Conservation (phyloP, 2,329 filamentous ascomycete species). For the Lachnellula arida region DNA sequence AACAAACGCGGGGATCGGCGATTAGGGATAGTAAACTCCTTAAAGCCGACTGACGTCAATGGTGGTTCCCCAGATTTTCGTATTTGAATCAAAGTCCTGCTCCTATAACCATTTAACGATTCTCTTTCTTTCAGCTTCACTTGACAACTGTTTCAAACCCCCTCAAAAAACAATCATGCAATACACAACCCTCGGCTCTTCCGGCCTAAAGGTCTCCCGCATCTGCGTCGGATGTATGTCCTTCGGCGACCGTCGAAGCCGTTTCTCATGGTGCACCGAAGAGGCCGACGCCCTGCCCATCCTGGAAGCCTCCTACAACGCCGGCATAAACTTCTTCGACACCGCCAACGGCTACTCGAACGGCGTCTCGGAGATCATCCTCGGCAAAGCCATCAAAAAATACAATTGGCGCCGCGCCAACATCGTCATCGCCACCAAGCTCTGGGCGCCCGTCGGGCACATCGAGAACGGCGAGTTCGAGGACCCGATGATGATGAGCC, state of each 20-base stretch:
- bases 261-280: constrained; percentile 7
- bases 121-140: too few species aligned
- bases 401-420: constrained; percentile 61
- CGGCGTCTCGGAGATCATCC: constrained; percentile 37
- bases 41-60: too few species aligned
- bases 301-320: constrained; percentile 45
- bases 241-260: constrained; percentile 35
- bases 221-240: constrained; percentile 49
- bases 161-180: constrained; percentile 9
- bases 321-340: constrained; percentile 51
- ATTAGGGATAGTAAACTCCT: too few species aligned
- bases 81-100: too few species aligned
- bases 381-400: constrained; percentile 53
- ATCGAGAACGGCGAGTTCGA: constrained; percentile 8
- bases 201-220: constrained; percentile 48
- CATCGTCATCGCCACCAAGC: constrained; percentile 63
- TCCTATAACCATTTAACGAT: too few species aligned
- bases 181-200: constrained; percentile 35
- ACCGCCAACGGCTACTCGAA: constrained; percentile 47
- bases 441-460: constrained; percentile 33
- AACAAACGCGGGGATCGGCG: too few species aligned
- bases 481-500: neutral
- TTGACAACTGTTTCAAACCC: neutral
- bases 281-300: constrained; percentile 41
- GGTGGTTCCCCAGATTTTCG: too few species aligned